These are phyloP conservation scores for Epichloe sylvatica DNA, from an alignment of 2,329 filamentous ascomycete species.

Conservation along the genomic window DNA sequence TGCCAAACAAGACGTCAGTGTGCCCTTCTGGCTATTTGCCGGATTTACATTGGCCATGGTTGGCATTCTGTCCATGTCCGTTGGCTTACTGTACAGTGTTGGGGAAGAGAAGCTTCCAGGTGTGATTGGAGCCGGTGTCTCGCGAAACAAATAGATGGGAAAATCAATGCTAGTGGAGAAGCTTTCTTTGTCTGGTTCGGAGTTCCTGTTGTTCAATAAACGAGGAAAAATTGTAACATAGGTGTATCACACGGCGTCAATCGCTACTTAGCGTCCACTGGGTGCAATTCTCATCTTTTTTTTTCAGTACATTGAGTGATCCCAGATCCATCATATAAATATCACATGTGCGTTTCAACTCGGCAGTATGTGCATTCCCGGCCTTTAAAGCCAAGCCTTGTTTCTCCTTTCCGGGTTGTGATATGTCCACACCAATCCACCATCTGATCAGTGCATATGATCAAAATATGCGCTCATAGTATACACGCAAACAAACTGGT, in stretches of 20 bases:
- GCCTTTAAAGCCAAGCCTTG: background rate
- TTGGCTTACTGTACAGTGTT: slow-evolving; percentile 69
- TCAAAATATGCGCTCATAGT: too few species aligned
- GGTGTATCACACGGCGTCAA: slow-evolving; percentile 5
- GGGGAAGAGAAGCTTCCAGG: slow-evolving; percentile 80
- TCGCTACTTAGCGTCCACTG: background rate
- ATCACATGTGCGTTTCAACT: too few species aligned
- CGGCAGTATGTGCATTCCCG: too few species aligned
- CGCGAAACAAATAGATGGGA: slow-evolving; percentile 43
- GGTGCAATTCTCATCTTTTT: background rate
- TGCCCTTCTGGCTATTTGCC: slow-evolving; percentile 75
- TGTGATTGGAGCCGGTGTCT: slow-evolving; percentile 91
- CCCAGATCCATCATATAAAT: background rate
- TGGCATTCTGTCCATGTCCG: slow-evolving; percentile 51
- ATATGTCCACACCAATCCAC: too few species aligned
- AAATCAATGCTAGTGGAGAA: background rate
- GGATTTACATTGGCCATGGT: slow-evolving; percentile 60
- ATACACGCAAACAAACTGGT: too few species aligned
- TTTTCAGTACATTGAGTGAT: background rate
- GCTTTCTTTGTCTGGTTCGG: slow-evolving; percentile 7
- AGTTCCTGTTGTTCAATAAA: background rate
- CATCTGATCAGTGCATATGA: too few species aligned
- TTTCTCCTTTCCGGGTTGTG: too few species aligned
- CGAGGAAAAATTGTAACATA: slow-evolving; percentile 5
- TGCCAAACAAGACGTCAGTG: slow-evolving; percentile 81